Evolutionary conservation across 1,139 yeast species (phyloP).

Genomic region (Geotrichum australiense): DNA sequence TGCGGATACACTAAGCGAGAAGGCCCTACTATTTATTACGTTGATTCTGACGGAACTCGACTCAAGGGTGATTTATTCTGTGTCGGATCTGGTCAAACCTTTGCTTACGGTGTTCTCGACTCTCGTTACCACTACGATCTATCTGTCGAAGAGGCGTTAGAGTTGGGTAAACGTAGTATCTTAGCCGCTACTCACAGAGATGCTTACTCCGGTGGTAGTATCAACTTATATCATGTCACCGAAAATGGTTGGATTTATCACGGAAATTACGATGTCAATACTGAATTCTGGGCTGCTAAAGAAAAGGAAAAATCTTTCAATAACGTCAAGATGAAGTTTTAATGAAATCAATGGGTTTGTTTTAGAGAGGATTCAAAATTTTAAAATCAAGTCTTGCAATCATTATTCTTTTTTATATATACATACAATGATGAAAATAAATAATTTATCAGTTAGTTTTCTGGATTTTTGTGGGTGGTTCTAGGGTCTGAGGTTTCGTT

Average conservation of each 20-base stretch:
- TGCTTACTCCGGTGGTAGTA: conserved; percentile 96
- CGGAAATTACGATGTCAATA: conserved; percentile 91
- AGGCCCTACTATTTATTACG: conserved; percentile 93
- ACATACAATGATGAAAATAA: too few relatives aligned
- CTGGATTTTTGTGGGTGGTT: too few relatives aligned
- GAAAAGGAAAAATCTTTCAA: conserved; percentile 84
- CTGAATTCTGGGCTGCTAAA: conserved; percentile 86
- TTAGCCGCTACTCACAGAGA: conserved; percentile 98
- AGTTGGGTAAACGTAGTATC: conserved; percentile 90
- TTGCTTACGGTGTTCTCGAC: conserved; percentile 98
- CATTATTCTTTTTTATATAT: too few relatives aligned
- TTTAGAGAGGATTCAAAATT: too few relatives aligned
- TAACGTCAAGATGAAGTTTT: conserved; percentile 50
- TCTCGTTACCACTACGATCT: conserved; percentile 87
- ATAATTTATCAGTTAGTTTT: too few relatives aligned
- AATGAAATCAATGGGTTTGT: too few relatives aligned
- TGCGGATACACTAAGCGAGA: conserved; percentile 95
- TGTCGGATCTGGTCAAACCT: conserved; percentile 99
- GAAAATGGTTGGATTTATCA: conserved; percentile 94
- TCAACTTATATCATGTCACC: conserved; percentile 86
- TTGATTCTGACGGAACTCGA: conserved; percentile 96
- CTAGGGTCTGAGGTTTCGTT: too few relatives aligned
- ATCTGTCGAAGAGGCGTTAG: conserved; percentile 85
- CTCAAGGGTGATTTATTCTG: conserved; percentile 91
- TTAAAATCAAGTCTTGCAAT: too few relatives aligned